Conservation (phyloP, 2,329 filamentous ascomycete species). For the Claviceps sp. region DNA sequence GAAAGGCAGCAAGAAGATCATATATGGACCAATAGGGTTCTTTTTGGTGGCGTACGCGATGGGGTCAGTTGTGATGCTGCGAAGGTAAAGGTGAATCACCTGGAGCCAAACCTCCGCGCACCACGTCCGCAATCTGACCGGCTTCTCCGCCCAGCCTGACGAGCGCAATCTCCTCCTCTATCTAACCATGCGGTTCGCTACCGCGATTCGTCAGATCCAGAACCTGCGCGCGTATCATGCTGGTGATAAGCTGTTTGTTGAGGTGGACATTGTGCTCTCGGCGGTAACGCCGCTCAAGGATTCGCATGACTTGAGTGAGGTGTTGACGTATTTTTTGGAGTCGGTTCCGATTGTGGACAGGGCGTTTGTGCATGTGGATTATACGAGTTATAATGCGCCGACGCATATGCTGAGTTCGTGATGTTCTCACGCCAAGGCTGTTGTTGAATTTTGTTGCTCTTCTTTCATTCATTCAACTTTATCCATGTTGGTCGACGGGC, state of each 20-base stretch:
- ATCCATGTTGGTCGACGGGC: background rate
- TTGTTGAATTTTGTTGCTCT: too few species aligned
- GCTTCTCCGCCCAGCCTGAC: conserved; percentile 65
- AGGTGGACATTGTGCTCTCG: conserved; percentile 72
- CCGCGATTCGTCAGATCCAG: conserved; percentile 74
- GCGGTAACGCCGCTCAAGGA: conserved; percentile 63
- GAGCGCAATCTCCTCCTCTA: conserved; percentile 79
- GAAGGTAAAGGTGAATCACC: too few species aligned
- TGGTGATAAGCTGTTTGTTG: conserved; percentile 72
- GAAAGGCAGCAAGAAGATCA: too few species aligned
- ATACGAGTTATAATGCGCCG: conserved; percentile 47
- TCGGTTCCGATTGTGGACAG: conserved; percentile 67
- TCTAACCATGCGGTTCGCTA: conserved; percentile 86
- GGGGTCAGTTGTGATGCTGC: too few species aligned
- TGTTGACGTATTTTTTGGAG: conserved; percentile 72
- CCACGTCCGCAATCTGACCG: conserved; percentile 70
- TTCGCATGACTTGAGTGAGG: conserved; percentile 67
- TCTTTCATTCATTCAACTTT: background rate
- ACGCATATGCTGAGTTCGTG: conserved; percentile 37
- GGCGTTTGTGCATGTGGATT: conserved; percentile 56
- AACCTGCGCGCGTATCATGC: conserved; percentile 75
- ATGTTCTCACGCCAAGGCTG: background rate
- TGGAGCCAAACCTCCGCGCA: conserved; percentile 62
- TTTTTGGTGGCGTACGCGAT: too few species aligned
- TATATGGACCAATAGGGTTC: too few species aligned